A percentile compares a stretch with the other conserved stretches of the same genome.
These are phyloP conservation scores for Cajanus cajan DNA, from an alignment of 306 rosid species.

Conservation along the genomic window DNA sequence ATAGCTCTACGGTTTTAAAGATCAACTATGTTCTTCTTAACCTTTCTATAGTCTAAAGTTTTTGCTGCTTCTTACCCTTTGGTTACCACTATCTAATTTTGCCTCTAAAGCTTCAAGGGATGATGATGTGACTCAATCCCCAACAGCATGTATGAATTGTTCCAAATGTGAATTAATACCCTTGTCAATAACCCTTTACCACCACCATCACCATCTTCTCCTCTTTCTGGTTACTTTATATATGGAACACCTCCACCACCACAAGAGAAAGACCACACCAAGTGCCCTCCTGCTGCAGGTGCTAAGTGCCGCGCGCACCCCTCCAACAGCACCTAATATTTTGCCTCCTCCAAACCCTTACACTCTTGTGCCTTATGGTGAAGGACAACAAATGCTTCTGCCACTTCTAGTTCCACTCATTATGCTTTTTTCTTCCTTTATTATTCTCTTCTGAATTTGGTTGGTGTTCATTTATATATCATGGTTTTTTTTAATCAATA, in stretches of 20 bases:
- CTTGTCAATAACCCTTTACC: constrained; percentile 44
- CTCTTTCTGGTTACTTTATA: constrained; percentile 29
- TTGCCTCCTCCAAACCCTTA: constrained; percentile 32
- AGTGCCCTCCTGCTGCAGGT: constrained; percentile 46
- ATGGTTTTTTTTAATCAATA: no score
- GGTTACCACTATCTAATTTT: not conserved
- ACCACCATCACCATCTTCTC: constrained; percentile 19
- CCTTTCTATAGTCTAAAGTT: constrained; percentile 2
- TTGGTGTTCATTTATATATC: not conserved
- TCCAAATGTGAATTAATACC: constrained; percentile 23
- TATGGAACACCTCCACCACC: constrained; percentile 32
- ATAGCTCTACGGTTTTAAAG: not conserved
- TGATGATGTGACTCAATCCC: not conserved
- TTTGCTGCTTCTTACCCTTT: not conserved
- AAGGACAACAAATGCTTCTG: not conserved
- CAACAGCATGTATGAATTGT: constrained; percentile 4
- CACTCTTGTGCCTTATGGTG: constrained; percentile 38
- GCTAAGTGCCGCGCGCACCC: constrained; percentile 40
- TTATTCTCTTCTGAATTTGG: constrained; percentile 30
- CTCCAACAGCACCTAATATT: constrained; percentile 28
- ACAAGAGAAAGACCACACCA: not conserved
- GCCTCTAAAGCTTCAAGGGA: constrained; percentile 28
- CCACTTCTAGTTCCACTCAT: constrained; percentile 14
- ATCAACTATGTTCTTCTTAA: constrained; percentile 4
- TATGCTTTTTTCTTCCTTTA: constrained; percentile 13